Conservation (phyloP, 139 green algal genomes). For the Pycnococcus provasolii region DNA sequence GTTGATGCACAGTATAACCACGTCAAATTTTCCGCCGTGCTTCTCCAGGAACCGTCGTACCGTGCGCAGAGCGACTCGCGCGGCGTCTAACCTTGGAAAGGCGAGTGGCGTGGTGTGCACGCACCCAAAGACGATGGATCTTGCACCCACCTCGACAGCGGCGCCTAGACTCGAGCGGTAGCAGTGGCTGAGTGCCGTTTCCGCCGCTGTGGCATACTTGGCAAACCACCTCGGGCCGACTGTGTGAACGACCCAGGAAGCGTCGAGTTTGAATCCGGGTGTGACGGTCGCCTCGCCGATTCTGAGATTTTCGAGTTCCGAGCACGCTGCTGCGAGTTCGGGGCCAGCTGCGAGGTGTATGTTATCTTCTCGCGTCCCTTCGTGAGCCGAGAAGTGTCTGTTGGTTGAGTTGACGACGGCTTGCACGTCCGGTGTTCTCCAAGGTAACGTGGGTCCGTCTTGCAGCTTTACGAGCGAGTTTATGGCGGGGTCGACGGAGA, state of each 20-base stretch:
- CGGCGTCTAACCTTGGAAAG: constrained; percentile 26
- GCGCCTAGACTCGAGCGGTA: constrained; percentile 8
- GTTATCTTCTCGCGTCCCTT: constrained; percentile 1
- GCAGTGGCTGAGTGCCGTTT: constrained; percentile 38
- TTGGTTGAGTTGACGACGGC: constrained; percentile 33
- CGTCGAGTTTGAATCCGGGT: constrained; percentile 22
- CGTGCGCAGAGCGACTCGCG: constrained; percentile 31
- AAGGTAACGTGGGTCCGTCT: no score
- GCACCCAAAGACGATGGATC: constrained; percentile 28
- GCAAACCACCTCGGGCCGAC: constrained; percentile 30
- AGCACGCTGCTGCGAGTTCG: constrained; percentile 26
- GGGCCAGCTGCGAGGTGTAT: constrained; percentile 27
- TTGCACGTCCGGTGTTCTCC: constrained; percentile 21
- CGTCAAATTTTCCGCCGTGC: constrained; percentile 19
- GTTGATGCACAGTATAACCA: constrained; percentile 34
- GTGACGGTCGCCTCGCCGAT: constrained; percentile 28
- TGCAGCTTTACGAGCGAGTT: no score
- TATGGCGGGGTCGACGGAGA: no score
- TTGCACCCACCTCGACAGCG: no score
- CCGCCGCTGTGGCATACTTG: constrained; percentile 34
- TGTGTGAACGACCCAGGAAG: constrained; percentile 32
- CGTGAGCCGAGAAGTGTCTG: constrained; percentile 8
- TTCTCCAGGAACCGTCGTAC: constrained; percentile 38
- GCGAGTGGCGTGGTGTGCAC: constrained; percentile 32
- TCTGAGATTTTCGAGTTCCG: constrained; percentile 16